These are phyloP conservation scores for Blepharisma japonicum DNA, from an alignment of 73 alveolate genomes.

Conservation along the genomic window DNA sequence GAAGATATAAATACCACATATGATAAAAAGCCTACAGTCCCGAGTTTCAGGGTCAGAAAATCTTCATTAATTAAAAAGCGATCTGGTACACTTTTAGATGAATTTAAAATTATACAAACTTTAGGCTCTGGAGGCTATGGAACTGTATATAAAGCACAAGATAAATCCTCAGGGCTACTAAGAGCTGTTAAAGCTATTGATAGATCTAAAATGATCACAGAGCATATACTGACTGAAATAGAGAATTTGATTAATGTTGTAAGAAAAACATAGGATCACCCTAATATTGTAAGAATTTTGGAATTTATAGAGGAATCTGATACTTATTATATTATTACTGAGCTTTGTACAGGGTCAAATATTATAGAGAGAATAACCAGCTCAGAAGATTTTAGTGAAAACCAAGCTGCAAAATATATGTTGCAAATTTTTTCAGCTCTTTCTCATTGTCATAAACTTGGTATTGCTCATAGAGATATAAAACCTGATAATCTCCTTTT, in stretches of 20 bases:
- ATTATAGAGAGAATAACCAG: constrained; percentile 44
- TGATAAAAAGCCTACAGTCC: too few species aligned
- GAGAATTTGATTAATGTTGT: constrained; percentile 32
- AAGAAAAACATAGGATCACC: constrained; percentile 44
- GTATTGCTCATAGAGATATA: constrained; percentile 68
- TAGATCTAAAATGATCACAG: constrained; percentile 16
- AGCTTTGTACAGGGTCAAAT: constrained; percentile 45
- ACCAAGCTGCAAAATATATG: constrained; percentile 38
- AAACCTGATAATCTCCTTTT: constrained; percentile 67
- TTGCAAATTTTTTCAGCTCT: constrained; percentile 48
- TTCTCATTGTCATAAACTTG: constrained; percentile 49
- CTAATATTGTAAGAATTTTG: constrained; percentile 42
- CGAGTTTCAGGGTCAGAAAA: too few species aligned
- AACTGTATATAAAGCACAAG: constrained; percentile 32
- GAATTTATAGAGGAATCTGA: constrained; percentile 36
- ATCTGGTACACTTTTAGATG: not conserved
- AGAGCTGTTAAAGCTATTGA: constrained; percentile 38
- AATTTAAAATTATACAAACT: not conserved
- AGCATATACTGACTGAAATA: constrained; percentile 32
- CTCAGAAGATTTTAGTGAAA: constrained; percentile 40
- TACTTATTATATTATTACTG: constrained; percentile 44
- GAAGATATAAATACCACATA: too few species aligned
- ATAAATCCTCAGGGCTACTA: constrained; percentile 38
- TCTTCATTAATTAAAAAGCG: not conserved
- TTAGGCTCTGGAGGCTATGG: constrained; percentile 37